phyloP scores from a whole-genome alignment of 176 grass and related monocot genomes.

The Avena sativa region DNA sequence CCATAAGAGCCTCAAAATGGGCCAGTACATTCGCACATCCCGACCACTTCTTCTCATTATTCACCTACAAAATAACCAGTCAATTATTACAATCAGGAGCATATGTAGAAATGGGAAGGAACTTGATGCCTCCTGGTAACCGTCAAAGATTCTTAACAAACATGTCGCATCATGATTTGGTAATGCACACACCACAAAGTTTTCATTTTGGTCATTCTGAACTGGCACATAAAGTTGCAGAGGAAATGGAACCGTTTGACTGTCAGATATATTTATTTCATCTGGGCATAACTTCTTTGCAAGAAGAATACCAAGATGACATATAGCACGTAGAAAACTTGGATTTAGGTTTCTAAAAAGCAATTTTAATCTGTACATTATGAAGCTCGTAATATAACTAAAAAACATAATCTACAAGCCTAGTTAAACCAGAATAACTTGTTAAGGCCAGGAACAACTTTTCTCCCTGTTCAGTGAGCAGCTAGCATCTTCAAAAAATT shows the following conservation, averaged over 20 bases:
- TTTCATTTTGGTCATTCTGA: slow-evolving; percentile 66
- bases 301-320: slow-evolving; percentile 84
- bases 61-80: slow-evolving; percentile 59
- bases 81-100: slow-evolving; percentile 41
- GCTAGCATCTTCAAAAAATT: slow-evolving; percentile 78
- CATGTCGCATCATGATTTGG: neutral
- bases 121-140: slow-evolving; percentile 31
- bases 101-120: slow-evolving; percentile 7
- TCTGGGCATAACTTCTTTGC: slow-evolving; percentile 74
- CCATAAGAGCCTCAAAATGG: slow-evolving; percentile 85
- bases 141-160: slow-evolving; percentile 16
- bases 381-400: slow-evolving; percentile 30
- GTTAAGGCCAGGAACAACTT: slow-evolving; percentile 12
- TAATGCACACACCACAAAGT: slow-evolving; percentile 59
- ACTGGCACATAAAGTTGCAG: slow-evolving; percentile 55
- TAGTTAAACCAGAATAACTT: slow-evolving; percentile 22
- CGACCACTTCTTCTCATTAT: slow-evolving; percentile 57
- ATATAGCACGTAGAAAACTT: slow-evolving; percentile 68
- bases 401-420: neutral
- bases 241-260: slow-evolving; percentile 72
- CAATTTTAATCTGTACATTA: slow-evolving; percentile 63
- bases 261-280: slow-evolving; percentile 51
- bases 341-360: neutral
- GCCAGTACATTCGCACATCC: slow-evolving; percentile 70
- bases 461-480: slow-evolving; percentile 89